Base-by-base conservation (phyloP, 352 stramenopile genomes). In the Globisporangium sylvaticum region DNA sequence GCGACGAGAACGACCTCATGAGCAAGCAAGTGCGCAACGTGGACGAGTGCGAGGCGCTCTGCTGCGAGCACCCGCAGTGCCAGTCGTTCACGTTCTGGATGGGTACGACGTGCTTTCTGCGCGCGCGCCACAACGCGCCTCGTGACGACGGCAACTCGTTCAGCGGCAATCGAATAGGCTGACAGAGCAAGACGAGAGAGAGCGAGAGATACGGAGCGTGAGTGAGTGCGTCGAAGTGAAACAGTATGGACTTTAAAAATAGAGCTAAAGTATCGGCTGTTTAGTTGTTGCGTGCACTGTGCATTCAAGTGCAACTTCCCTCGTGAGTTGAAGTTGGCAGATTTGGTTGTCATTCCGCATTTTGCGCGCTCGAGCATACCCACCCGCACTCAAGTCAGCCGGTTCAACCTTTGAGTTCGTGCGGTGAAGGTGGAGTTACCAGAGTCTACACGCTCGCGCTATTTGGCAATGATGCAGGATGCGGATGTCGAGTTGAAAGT, bases 11-110 rank as follows among this genome's bases (percentile, higher is more conserved):
- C 75, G 83, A 92, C 66, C 29, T 92, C 50, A 77, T 88, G 75
- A 84, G 70, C 63, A 74, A 86, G 62, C 63, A 76, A 61, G 80
- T 89, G n/a, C 31, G 54, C 18, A 82, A 53, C 9, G 79, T 86
- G 58, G 80, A 90, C 50, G 83, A 89, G 39, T 92, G 83, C 59
- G 83, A 92, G 55, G 54, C 70, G 54, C 67, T 92, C 15, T 92
- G 83, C 67, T 92, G 83, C 56, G 73, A 76, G 9, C 77, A 92
- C 54, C 56, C 80, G 0, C 67, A 79, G 34, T 92, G 83, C 66
- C 68, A 78, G 39, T 90, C 81, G 39, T 92, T 87, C 66, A 89
- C 80, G 15, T 89, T 90, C 60, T 92, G 83, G 81, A 83, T 77
- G 54, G 78, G 77, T 6, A 68, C 71, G 50, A 89, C 81, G n/a